Evolutionary conservation across 371 early-diverging fungal species (phyloP), one percentile per base, ranked within the genome.

Genomic region (Vairimorpha necatrix): DNA sequence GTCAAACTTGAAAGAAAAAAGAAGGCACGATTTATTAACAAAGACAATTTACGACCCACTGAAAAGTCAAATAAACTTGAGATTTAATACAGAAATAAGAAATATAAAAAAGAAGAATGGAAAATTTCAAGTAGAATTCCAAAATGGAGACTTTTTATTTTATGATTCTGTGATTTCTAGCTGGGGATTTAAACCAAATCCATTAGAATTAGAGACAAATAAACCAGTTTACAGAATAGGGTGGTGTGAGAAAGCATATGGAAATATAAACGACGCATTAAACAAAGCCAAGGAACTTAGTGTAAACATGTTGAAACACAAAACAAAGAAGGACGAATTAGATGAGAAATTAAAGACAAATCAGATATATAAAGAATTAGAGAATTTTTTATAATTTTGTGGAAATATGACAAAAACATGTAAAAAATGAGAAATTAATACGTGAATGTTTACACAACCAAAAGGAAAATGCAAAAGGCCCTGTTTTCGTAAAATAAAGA

Each of bases 161-260:
- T 54, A 48, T 38, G 79, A 79, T 34, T 38, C 39, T 20, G 71
- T 75, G 0, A 67, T 75, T 36, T 46, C 60, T 0, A 70, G 75
- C 22, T 62, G 74, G 30, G 79, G 79, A 4, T 79, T 79, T 58
- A 48, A 33, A 38, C 39, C 72, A 14, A 33, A 67, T 9, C n/a
- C 4, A 36, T 28, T 38, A 20, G 46, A 38, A 11, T 0, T 71
- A 0, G 39, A 62, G 20, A 58, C 67, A 46, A 53, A 60, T 53
- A 75, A 74, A 50, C 53, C 69, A 20, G 32, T 75, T 22, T 79
- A 60, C 46, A 28, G 26, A 26, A 34, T 73, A 38, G 79, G 79
- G 1, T 79, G 79, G 79, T 74, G 75, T 39, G 62, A 34, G 20
- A 32, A 69, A 32, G n/a, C 79, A 53, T 30, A 26, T 24, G 79